Percentiles rank a stretch among this genome's conserved stretches.
Evolutionary conservation across 768 basidiomycete species (phyloP).

Genomic region (Phaeotremella fagi): DNA sequence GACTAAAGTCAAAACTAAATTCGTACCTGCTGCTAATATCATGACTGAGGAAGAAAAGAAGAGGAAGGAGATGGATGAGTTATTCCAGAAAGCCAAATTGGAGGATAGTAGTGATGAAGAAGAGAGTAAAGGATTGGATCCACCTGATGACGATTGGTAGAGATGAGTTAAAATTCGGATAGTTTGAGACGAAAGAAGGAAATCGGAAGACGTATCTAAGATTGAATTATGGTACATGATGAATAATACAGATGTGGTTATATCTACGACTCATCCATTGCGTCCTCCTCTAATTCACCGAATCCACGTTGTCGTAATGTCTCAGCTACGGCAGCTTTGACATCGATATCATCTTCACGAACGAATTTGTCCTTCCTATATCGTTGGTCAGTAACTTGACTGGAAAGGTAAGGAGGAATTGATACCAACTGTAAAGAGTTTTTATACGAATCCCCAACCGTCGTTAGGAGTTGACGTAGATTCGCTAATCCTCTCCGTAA

Average conservation of each 20-base stretch:
- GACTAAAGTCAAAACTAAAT: constrained; percentile 29
- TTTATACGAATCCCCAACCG: constrained; percentile 66
- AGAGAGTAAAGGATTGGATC: constrained; percentile 21
- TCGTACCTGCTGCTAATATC: constrained; percentile 31
- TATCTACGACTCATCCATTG: constrained; percentile 25
- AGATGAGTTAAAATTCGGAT: too few species aligned
- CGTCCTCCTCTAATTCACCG: constrained; percentile 17
- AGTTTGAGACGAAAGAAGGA: too few species aligned
- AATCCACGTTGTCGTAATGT: constrained; percentile 29
- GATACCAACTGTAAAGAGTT: constrained; percentile 54
- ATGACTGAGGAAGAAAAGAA: constrained; percentile 46
- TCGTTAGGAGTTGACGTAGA: constrained; percentile 69
- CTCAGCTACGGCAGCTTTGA: constrained; percentile 30
- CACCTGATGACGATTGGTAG: constrained; percentile 45
- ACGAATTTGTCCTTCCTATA: constrained; percentile 33
- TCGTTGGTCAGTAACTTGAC: constrained; percentile 7
- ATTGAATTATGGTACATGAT: too few species aligned
- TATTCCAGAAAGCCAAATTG: constrained; percentile 48
- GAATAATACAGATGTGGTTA: too few species aligned
- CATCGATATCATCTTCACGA: constrained; percentile 42
- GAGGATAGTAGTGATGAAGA: constrained; percentile 45
- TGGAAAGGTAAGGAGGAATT: not conserved
- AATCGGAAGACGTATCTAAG: too few species aligned
- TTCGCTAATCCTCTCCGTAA: constrained; percentile 70
- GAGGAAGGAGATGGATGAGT: constrained; percentile 41